Evolutionary conservation across 371 early-diverging fungal species (phyloP).

Genomic region (Mortierella sp.): DNA sequence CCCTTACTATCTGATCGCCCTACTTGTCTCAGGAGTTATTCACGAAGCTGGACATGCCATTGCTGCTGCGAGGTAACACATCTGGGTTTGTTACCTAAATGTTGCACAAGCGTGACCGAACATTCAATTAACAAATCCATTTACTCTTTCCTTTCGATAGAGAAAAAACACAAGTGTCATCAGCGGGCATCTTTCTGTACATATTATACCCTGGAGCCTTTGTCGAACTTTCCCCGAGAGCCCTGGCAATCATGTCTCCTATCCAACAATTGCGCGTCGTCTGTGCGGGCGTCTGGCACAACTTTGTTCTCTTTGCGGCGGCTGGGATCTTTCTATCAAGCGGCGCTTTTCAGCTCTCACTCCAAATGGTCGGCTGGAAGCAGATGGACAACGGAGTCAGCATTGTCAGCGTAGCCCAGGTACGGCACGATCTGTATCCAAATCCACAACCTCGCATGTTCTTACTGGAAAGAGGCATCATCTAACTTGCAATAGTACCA

Average conservation of each 20-base stretch:
- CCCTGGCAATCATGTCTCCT: constrained; percentile 63
- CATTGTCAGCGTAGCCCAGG: constrained; percentile 69
- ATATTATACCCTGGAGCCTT: constrained; percentile 90
- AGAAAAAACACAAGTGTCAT: constrained; percentile 72
- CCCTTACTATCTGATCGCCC: constrained; percentile 77
- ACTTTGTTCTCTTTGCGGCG: constrained; percentile 68
- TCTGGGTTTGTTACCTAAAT: neutral
- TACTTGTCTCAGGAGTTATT: constrained; percentile 75
- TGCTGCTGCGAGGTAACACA: constrained; percentile 72
- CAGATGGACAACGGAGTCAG: constrained; percentile 72
- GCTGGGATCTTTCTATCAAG: constrained; percentile 65
- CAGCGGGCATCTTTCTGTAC: constrained; percentile 80
- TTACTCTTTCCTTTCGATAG: constrained; percentile 40
- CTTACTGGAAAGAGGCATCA: neutral
- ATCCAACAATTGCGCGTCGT: constrained; percentile 74
- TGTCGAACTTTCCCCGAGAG: constrained; percentile 78
- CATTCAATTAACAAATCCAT: neutral
- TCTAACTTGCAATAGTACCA: neutral
- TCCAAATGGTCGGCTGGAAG: constrained; percentile 67
- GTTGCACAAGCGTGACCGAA: neutral
- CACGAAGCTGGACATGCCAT: constrained; percentile 90
- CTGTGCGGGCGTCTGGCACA: constrained; percentile 92
- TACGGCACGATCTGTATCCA: constrained; percentile 9
- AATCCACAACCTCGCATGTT: neutral
- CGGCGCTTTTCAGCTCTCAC: constrained; percentile 63